Percentiles rank a stretch among this genome's conserved stretches.
These are phyloP conservation scores for Backusella circina DNA, from an alignment of 192 early-diverging fungal species.

Conservation along the genomic window DNA sequence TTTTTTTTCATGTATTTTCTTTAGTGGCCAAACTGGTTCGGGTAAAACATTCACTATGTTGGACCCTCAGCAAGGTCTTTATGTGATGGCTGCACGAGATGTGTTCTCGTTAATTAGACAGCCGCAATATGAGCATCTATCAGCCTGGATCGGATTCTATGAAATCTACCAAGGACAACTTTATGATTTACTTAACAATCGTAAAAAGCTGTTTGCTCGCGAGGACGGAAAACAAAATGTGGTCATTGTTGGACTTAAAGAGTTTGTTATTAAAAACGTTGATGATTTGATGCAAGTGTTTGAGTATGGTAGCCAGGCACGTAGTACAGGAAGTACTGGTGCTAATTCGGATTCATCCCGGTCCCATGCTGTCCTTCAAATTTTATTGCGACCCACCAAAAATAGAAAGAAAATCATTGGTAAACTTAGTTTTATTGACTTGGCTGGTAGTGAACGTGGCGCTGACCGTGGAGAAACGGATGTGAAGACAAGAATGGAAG, in stretches of 20 bases:
- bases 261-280: slow-evolving; percentile 83
- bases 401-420: slow-evolving; percentile 60
- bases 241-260: slow-evolving; percentile 82
- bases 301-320: slow-evolving; percentile 82
- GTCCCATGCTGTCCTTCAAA: slow-evolving; percentile 96
- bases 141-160: slow-evolving; percentile 89
- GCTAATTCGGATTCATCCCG: slow-evolving; percentile 96
- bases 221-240: slow-evolving; percentile 97
- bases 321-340: slow-evolving; percentile 94
- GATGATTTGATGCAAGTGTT: slow-evolving; percentile 90
- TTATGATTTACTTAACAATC: slow-evolving; percentile 88
- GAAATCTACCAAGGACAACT: slow-evolving; percentile 98
- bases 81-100: slow-evolving; percentile 89
- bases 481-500: slow-evolving; percentile 96
- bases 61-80: slow-evolving; percentile 84
- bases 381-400: slow-evolving; percentile 74
- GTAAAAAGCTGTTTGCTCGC: slow-evolving; percentile 89
- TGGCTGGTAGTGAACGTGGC: slow-evolving; percentile 97
- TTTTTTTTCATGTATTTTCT: neutral
- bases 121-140: slow-evolving; percentile 72
- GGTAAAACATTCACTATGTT: slow-evolving; percentile 99
- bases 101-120: slow-evolving; percentile 75
- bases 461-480: slow-evolving; percentile 94
- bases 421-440: slow-evolving; percentile 96
- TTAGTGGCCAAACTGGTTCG: slow-evolving; percentile 73